Base-by-base conservation (phyloP, 495 filamentous ascomycete genomes). In the Penicillium silybi region DNA sequence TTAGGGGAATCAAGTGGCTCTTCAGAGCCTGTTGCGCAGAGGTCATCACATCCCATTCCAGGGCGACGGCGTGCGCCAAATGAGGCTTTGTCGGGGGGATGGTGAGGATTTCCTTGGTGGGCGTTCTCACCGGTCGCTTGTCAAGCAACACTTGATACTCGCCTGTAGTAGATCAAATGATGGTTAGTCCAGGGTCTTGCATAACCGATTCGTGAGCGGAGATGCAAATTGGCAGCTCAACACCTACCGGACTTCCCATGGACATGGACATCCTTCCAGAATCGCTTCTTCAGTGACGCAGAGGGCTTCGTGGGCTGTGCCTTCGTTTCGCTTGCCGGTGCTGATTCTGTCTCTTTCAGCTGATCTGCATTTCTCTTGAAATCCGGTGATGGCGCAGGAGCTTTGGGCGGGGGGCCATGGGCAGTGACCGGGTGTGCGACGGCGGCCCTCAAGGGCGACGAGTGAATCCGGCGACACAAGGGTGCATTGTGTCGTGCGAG, bases 11-110 rank as follows among this genome's bases (percentile, higher is more conserved):
- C 2, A 91, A 79, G 65, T 96, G 90, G 51, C 84, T 79, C 41
- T 82, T 83, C 16, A 84, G 67, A 0, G 90, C 91, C 64, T 97
- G 87, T 53, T 87, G 82, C 3, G 85, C 81, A 46, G 86, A 87
- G 19, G 83, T 76, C 48, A 97, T 81, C 35, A 85, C 78, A 63
- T 95, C 90, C 93, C 93, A 98, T 72, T 98, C 93, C 9, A 93
- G 65, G 0, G 92, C 93, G 42, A 98, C 81, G 23, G 88, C 86
- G 22, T 81, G 74, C n/a, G 95, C 93, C 13, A 98, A 85, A 50
- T 89, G 80, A 11, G 85, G 83, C 64, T 97, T 97, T 44, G 75
- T 75, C 0, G 69, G 61, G 0, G 93, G 92, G 26, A 97, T 61
- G 2, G 78, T 76, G 56, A 98, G 79, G 47, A 87, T 73, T 15